Evolutionary conservation across 2,329 filamentous ascomycete species (phyloP).

Genomic region (Pseudophaeomoniella oleicola): DNA sequence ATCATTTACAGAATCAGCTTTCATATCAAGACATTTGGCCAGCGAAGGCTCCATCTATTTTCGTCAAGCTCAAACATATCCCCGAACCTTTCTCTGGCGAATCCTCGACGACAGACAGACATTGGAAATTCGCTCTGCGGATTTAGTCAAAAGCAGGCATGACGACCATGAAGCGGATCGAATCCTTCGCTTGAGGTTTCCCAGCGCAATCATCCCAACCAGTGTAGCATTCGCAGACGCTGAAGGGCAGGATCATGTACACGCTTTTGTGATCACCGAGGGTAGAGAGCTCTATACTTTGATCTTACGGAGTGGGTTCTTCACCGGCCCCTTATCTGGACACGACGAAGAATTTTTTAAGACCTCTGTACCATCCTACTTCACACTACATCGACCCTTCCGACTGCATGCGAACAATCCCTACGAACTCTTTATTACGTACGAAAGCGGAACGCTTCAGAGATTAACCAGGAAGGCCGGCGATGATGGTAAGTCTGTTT

Average conservation of each 20-base stretch:
- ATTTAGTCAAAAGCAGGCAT: constrained; percentile 56
- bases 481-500: constrained; percentile 21
- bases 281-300: constrained; percentile 72
- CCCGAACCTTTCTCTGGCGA: constrained; percentile 82
- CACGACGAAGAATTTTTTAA: constrained; percentile 66
- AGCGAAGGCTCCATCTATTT: constrained; percentile 73
- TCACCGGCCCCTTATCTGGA: constrained; percentile 53
- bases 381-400: constrained; percentile 67
- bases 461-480: constrained; percentile 50
- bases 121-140: constrained; percentile 69
- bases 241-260: constrained; percentile 61
- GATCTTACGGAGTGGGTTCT: constrained; percentile 68
- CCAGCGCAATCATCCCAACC: constrained; percentile 54
- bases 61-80: constrained; percentile 58
- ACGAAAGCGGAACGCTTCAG: constrained; percentile 34
- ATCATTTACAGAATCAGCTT: constrained; percentile 46
- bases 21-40: constrained; percentile 59
- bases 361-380: constrained; percentile 54
- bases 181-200: constrained; percentile 65
- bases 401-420: constrained; percentile 61
- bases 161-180: constrained; percentile 54
- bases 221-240: constrained; percentile 76
- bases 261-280: constrained; percentile 65
- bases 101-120: constrained; percentile 66
- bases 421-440: constrained; percentile 62